These are phyloP conservation scores for Pseudogymnoascus sp. DNA, from an alignment of 2,329 filamentous ascomycete genomes.

Conservation along the genomic window DNA sequence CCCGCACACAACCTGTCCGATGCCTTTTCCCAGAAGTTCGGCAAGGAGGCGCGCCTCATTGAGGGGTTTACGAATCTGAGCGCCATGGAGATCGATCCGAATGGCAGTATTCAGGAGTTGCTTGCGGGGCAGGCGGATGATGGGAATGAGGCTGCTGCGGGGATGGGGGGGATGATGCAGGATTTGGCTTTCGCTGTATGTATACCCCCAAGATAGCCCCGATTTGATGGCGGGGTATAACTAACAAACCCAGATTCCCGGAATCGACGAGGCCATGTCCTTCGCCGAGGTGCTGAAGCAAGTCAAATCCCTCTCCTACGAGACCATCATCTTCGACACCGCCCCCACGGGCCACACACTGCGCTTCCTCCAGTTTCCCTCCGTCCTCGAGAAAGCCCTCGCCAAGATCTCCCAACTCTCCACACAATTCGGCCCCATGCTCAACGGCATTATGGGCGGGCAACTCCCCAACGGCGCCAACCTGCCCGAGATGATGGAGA, in stretches of 20 bases:
- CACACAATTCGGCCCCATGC: conserved; percentile 87
- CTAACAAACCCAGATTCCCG: conserved; percentile 66
- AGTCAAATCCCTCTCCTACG: conserved; percentile 97
- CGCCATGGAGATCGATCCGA: conserved; percentile 99
- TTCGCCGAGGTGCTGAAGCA: conserved; percentile 99
- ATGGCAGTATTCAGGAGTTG: conserved; percentile 93
- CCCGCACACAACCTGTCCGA: conserved; percentile 97
- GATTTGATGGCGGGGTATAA: not conserved
- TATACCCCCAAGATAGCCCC: conserved; percentile 18
- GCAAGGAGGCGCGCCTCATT: conserved; percentile 91
- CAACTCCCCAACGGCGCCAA: conserved; percentile 83
- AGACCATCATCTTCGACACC: conserved; percentile 98
- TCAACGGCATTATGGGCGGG: conserved; percentile 81
- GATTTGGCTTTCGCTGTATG: conserved; percentile 89
- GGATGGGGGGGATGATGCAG: conserved; percentile 95
- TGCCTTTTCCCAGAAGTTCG: conserved; percentile 98
- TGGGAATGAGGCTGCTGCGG: conserved; percentile 62
- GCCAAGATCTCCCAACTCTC: conserved; percentile 93
- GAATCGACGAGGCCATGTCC: conserved; percentile 98
- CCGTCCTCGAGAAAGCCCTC: conserved; percentile 96
- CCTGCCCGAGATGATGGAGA: conserved; percentile 84
- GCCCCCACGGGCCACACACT: conserved; percentile 96
- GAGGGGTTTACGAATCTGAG: conserved; percentile 90
- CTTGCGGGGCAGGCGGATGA: conserved; percentile 72
- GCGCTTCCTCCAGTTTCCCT: conserved; percentile 96